Evolutionary conservation across 306 rosid genomes (phyloP).

Genomic region (Elaeagnus macrophylla): DNA sequence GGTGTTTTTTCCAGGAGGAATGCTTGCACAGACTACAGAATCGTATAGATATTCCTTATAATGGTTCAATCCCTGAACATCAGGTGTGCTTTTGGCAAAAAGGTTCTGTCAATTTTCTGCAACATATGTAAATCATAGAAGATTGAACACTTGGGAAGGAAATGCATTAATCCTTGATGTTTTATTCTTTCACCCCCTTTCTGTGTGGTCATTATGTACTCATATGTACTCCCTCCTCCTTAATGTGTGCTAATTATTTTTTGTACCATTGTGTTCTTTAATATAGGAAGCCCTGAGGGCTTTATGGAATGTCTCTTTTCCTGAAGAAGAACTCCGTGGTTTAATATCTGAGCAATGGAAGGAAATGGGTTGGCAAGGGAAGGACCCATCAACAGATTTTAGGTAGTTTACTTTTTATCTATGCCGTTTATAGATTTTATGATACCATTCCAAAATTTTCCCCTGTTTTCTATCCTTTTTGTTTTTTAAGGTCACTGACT

Average conservation of each 20-base stretch:
- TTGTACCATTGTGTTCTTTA: constrained; percentile 8
- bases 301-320: constrained; percentile 79
- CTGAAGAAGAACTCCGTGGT: constrained; percentile 82
- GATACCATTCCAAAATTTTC: too few species aligned
- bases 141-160: background rate
- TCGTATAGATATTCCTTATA: constrained; percentile 77
- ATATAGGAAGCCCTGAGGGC: constrained; percentile 82
- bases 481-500: constrained; percentile 20
- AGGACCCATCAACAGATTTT: constrained; percentile 98
- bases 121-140: constrained; percentile 11
- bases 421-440: constrained; percentile 1
- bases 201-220: background rate
- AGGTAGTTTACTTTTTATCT: constrained; percentile 40
- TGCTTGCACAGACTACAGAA: constrained; percentile 76
- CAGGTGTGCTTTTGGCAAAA: constrained; percentile 48
- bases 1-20: constrained; percentile 59
- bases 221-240: background rate
- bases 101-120: constrained; percentile 1
- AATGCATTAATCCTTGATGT: background rate
- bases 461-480: constrained; percentile 1
- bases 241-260: constrained; percentile 12
- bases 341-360: constrained; percentile 98
- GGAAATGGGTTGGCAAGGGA: constrained; percentile 99
- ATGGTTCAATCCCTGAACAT: constrained; percentile 70
- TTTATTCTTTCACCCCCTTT: background rate